phyloP scores from a whole-genome alignment of 495 filamentous ascomycete species.

The Bryoglossum gracile region DNA sequence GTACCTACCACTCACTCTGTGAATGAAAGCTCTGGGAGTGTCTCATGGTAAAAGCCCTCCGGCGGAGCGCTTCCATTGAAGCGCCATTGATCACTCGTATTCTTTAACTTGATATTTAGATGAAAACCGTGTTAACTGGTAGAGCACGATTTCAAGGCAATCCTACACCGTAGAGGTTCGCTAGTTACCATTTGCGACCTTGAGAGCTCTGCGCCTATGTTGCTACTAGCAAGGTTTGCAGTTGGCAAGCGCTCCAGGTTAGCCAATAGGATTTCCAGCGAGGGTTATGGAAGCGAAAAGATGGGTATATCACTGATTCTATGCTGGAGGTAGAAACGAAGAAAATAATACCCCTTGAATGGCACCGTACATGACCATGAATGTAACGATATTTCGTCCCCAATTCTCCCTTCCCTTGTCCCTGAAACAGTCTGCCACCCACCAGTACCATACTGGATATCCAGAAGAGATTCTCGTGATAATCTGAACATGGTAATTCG shows the following conservation, averaged over 20 bases:
- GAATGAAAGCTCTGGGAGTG: neutral
- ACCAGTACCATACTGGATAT: neutral
- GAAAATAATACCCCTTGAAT: neutral
- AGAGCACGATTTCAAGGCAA: neutral
- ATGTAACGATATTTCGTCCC: neutral
- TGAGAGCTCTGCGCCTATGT: neutral
- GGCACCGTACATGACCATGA: neutral
- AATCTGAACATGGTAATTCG: neutral
- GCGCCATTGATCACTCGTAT: neutral
- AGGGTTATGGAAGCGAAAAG: neutral
- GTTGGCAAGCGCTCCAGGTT: neutral
- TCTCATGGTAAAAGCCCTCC: neutral
- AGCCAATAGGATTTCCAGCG: neutral
- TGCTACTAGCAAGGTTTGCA: neutral
- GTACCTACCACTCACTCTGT: neutral
- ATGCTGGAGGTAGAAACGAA: neutral
- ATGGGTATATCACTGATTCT: neutral
- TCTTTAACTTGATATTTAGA: neutral
- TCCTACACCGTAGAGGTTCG: neutral
- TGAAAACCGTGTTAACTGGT: neutral
- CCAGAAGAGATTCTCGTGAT: neutral
- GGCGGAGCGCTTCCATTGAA: neutral
- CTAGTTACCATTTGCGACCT: neutral
- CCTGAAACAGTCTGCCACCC: neutral
- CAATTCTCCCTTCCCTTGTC: neutral